Evolutionary conservation across 2,329 filamentous ascomycete species (phyloP), one percentile per base, ranked within the genome.

Genomic region (Daldinia sp.): DNA sequence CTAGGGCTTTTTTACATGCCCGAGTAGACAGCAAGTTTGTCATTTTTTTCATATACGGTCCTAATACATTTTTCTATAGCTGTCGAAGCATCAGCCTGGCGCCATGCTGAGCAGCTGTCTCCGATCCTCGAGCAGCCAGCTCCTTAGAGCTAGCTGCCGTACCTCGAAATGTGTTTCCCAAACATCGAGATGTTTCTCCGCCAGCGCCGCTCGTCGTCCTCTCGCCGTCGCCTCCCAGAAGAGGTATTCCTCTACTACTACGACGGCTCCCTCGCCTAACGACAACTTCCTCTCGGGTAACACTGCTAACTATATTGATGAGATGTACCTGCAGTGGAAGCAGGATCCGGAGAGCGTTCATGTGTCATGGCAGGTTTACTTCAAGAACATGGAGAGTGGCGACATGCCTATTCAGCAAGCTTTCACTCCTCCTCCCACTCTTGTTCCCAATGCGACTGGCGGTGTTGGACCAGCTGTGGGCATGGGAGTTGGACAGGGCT

Each of bases 291-390:
- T 99, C 69, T 93, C 94, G 72, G 96, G 96, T 74, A 98, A 93
- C 86, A 96, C 95, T 68, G 96, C 96, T 82, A 98, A 97, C 85
- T 99, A 99, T 85, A 93, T 99, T 80, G 96, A 99, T 82, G 96
- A 98, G 86, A 99, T 99, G 96, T 99, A 99, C 83, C 86, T 98
- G 85, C 90, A 94, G 80, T 99, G 96, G 96, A 97, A 95, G 84
- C 87, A 92, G 72, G 94, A 99, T 77, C 94, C 96, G 59, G 88
- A 90, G 77, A 97, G 93, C 79, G 96, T 99, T 67, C 96, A 99
- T 83, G 88, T 97, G 77, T 99, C 96, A 81, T 99, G 96, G 96
- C 95, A 97, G 85, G 91, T 97, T 79, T 99, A 99, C 88, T 99
- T 99, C 88, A 93, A 91, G 85, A 99, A 99, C 85, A 98, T 99